Percentiles rank a stretch among this genome's conserved stretches.
These are phyloP conservation scores for Myxozyma vanderwaltii DNA, from an alignment of 805 yeast species.

Conservation along the genomic window DNA sequence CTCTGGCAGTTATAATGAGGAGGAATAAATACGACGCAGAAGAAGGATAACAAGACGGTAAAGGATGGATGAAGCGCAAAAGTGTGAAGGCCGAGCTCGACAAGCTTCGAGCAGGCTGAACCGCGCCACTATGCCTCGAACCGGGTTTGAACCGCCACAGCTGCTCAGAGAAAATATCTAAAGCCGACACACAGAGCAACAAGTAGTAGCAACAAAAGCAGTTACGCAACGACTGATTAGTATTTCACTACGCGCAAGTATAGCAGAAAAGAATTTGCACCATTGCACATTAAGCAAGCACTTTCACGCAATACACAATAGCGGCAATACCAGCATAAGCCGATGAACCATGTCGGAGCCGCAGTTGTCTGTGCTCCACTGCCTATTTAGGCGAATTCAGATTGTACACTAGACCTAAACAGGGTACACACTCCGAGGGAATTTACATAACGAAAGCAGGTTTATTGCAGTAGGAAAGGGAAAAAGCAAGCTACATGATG, in stretches of 20 bases:
- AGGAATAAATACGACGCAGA: not conserved
- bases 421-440: not conserved
- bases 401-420: not conserved
- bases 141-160: conserved; percentile 3
- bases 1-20: not conserved
- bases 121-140: conserved; percentile 4
- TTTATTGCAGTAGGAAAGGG: no score
- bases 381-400: conserved; percentile 1
- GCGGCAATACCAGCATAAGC: not conserved
- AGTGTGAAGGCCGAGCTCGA: no score
- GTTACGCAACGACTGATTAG: no score
- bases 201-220: no score
- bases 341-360: not conserved
- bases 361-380: not conserved
- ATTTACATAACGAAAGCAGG: no score
- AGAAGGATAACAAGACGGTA: not conserved
- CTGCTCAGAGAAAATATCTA: no score
- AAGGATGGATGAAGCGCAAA: not conserved
- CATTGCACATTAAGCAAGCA: not conserved
- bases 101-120: no score
- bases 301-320: not conserved
- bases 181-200: not conserved
- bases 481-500: no score
- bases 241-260: no score
- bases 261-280: not conserved